Evolutionary conservation across 257 asterid genomes (phyloP).

Genomic region (Pogostemon cablin): DNA sequence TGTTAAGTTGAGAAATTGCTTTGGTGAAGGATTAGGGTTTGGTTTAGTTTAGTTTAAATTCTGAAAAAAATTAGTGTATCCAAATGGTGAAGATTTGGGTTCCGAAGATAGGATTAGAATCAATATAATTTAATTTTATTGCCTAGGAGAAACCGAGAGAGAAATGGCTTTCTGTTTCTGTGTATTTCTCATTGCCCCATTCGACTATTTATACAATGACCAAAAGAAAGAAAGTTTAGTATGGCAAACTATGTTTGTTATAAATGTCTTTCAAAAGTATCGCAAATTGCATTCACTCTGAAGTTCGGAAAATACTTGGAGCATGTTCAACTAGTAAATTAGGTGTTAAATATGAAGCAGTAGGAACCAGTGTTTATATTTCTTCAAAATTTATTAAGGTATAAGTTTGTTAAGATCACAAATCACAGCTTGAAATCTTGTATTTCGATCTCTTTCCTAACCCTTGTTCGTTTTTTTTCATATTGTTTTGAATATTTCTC

Average conservation of each 20-base stretch:
- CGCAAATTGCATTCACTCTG: slow-evolving; percentile 1
- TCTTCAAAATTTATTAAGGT: neutral
- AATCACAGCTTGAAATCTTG: slow-evolving; percentile 4
- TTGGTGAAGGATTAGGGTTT: too few species aligned
- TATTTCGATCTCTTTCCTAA: neutral
- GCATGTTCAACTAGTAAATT: slow-evolving; percentile 2
- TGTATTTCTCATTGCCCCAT: neutral
- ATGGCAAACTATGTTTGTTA: neutral
- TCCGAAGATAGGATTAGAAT: too few species aligned
- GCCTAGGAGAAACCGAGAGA: too few species aligned
- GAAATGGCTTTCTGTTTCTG: too few species aligned
- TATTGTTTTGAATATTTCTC: neutral
- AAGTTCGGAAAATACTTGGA: neutral
- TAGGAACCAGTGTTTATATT: neutral
- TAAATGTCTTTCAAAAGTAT: neutral
- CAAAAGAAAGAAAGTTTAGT: neutral
- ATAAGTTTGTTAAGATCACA: neutral
- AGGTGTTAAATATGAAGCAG: neutral
- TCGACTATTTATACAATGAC: neutral
- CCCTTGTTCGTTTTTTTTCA: neutral
- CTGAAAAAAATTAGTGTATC: too few species aligned
- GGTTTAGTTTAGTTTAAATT: too few species aligned
- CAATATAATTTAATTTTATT: too few species aligned
- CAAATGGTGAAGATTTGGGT: too few species aligned
- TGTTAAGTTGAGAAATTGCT: too few species aligned